phyloP scores from a whole-genome alignment of 495 filamentous ascomycete genomes.

The Lentithecium fluviatile region DNA sequence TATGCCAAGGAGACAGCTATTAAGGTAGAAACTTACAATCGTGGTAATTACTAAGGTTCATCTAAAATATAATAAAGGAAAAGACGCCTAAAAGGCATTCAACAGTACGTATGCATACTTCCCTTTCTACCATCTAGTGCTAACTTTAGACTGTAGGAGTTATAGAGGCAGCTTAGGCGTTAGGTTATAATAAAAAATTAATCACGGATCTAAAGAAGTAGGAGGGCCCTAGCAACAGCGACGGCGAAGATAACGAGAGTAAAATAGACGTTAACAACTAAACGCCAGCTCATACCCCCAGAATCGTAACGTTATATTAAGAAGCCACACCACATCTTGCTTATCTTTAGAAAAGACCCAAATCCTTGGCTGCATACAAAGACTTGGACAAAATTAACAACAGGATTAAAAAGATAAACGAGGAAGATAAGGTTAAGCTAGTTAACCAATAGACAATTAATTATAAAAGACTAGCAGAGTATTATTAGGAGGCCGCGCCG shows the following conservation, averaged over 20 bases:
- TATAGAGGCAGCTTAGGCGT: too few relatives aligned
- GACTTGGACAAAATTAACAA: background rate
- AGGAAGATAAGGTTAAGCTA: constrained; percentile 2
- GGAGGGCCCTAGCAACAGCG: background rate
- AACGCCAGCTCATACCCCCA: background rate
- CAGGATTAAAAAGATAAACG: constrained; percentile 7
- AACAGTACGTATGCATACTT: too few relatives aligned
- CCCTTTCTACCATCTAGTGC: too few relatives aligned
- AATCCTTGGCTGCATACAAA: background rate
- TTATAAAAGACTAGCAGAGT: constrained; percentile 6
- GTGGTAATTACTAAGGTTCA: constrained; percentile 1
- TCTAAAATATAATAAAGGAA: too few relatives aligned
- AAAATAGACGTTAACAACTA: constrained; percentile 2
- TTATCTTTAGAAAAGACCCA: background rate
- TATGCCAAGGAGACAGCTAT: background rate
- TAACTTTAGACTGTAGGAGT: too few relatives aligned
- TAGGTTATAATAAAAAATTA: background rate
- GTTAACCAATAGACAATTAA: background rate
- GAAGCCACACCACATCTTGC: background rate
- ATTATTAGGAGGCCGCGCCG: constrained; percentile 3
- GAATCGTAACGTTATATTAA: background rate
- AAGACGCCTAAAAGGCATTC: too few relatives aligned
- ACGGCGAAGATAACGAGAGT: background rate
- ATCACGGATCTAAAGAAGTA: background rate
- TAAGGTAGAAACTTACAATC: background rate